Evolutionary conservation across 345 rosid species (phyloP), one percentile per base, ranked within the genome.

Genomic region (Fremontodendron californicum): DNA sequence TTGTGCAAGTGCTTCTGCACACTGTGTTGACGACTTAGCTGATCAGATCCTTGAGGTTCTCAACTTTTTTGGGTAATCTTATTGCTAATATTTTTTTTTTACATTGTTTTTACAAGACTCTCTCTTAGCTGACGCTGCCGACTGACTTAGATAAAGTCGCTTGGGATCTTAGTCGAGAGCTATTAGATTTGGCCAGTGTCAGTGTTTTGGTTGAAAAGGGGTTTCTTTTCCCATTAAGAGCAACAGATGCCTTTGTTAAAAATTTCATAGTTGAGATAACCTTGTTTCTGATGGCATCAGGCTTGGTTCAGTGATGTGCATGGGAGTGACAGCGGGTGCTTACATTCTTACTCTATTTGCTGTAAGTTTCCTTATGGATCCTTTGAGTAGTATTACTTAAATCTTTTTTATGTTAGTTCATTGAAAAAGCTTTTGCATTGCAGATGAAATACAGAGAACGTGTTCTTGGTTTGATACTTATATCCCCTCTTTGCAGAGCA

Each of bases 291-390:
- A 83, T 73, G 75, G 65, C 43, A 58, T 46, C 86, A 93, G 99
- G 85, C 98, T 93, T 74, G 94, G 90, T 62, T 82, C 92, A 64
- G 98, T 96, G 37, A 96, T 93, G 98, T 96, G 99, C 82, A 90
- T 92, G 96, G 99, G 98, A 74, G 93, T 93, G 46, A 91, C 97
- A n/a, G 96, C 97, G 1, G 97, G 99, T 80, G 99, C 99, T 77
- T 93, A 92, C 87, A 81, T 96, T 79, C 94, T 93, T 78, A 88
- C 91, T 42, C 82, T 92, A 63, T 96, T 96, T 83, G 97, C 97
- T 15, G 98, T 95, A 95, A 40, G 93, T 75, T 84, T 78, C 48
- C 18, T 52, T n/a, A 9, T 6, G 78, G 33, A 75, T 69, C 40
- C 35, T 45, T 23, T 40, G 54, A 16, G 1, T 46, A 42, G 39